Conservation (phyloP, 2,329 filamentous ascomycete species). For the Dryadomyces quercus-mongolicae region DNA sequence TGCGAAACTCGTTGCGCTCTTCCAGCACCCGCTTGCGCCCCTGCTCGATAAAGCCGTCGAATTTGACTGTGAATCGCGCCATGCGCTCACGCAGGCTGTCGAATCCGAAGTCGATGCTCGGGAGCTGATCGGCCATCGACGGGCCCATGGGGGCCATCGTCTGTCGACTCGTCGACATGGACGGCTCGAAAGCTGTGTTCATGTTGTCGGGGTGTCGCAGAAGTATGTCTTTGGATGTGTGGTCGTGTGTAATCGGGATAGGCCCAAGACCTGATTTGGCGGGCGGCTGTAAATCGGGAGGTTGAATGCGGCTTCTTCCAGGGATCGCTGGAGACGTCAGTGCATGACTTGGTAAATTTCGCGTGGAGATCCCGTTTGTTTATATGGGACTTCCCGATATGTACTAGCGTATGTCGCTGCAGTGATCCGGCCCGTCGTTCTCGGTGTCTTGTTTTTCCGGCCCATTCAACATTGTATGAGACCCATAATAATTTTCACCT, state of each 20-base stretch:
- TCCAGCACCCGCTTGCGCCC: slow-evolving; percentile 82
- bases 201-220: slow-evolving; percentile 22
- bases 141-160: slow-evolving; percentile 45
- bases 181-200: slow-evolving; percentile 54
- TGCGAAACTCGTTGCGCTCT: slow-evolving; percentile 86
- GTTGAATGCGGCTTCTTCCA: too few species aligned
- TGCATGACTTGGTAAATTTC: not conserved
- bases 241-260: not conserved
- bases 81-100: slow-evolving; percentile 92
- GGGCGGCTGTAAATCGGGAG: too few species aligned
- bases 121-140: slow-evolving; percentile 62
- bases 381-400: slow-evolving; percentile 3
- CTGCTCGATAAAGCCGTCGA: slow-evolving; percentile 89
- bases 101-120: slow-evolving; percentile 89
- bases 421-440: slow-evolving; percentile 4
- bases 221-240: not conserved
- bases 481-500: too few species aligned
- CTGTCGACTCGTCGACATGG: slow-evolving; percentile 53
- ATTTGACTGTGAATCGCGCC: slow-evolving; percentile 79
- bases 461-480: too few species aligned
- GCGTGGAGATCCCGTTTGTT: slow-evolving; percentile 3
- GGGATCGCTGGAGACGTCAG: not conserved
- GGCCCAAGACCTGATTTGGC: too few species aligned
- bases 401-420: slow-evolving; percentile 9
- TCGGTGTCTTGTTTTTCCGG: slow-evolving; percentile 1